phyloP scores from a whole-genome alignment of 352 stramenopile genomes.

The Pilasporangium apinafurcum region DNA sequence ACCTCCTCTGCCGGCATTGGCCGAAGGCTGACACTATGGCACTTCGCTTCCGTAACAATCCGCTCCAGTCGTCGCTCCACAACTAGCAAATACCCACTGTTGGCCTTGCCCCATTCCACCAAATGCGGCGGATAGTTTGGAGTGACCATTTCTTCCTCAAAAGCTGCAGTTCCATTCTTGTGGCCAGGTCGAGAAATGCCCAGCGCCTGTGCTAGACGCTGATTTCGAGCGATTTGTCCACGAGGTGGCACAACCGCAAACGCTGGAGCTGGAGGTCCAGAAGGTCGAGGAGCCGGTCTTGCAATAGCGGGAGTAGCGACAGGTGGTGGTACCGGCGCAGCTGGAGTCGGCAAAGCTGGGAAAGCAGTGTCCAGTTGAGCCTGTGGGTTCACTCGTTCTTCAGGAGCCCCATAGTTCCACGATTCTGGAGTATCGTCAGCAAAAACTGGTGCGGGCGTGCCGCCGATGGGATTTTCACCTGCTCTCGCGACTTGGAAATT shows the following conservation, averaged over 20 bases:
- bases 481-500: constrained; percentile 68
- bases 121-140: constrained; percentile 54
- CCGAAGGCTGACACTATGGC: constrained; percentile 67
- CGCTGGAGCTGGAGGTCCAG: constrained; percentile 7
- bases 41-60: constrained; percentile 57
- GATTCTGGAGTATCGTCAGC: constrained; percentile 41
- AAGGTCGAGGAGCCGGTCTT: constrained; percentile 12
- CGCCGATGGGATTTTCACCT: constrained; percentile 49
- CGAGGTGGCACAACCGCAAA: constrained; percentile 21
- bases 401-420: constrained; percentile 44
- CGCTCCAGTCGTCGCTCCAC: constrained; percentile 72
- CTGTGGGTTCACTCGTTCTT: constrained; percentile 15
- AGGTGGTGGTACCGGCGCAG: constrained; percentile 24
- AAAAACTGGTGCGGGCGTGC: constrained; percentile 9
- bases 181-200: constrained; percentile 37
- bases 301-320: constrained; percentile 36
- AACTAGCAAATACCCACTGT: constrained; percentile 58
- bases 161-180: constrained; percentile 30
- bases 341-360: constrained; percentile 44
- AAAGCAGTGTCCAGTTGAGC: constrained; percentile 52
- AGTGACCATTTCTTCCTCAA: constrained; percentile 76
- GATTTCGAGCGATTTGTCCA: constrained; percentile 59
- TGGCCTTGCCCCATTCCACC: constrained; percentile 67
- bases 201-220: constrained; percentile 55
- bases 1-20: constrained; percentile 67